A percentile compares a stretch with the other conserved stretches of the same genome.
phyloP scores from a whole-genome alignment of 1,284 basidiomycete genomes.

The Moesziomyces antarcticus region DNA sequence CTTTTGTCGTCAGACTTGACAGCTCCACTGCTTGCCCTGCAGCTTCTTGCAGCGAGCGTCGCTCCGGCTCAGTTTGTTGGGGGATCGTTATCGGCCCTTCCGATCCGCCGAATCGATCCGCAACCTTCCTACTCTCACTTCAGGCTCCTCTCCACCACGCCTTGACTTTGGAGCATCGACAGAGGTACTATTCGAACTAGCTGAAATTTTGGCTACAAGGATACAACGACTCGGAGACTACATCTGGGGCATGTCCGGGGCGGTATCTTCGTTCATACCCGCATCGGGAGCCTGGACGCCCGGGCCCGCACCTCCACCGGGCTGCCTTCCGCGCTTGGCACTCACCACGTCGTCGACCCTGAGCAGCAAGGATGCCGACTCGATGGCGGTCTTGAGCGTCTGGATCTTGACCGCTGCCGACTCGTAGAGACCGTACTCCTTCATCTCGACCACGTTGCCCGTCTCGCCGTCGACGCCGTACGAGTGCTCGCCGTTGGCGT shows the following conservation, averaged over 20 bases:
- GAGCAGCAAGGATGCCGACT: constrained; percentile 90
- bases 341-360: constrained; percentile 95
- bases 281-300: constrained; percentile 44
- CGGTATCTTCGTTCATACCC: constrained; percentile 37
- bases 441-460: constrained; percentile 96
- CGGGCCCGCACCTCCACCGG: constrained; percentile 38
- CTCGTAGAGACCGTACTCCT: constrained; percentile 90
- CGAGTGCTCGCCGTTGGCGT: constrained; percentile 87
- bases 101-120: too few relatives aligned
- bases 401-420: constrained; percentile 97
- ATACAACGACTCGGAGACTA: background rate
- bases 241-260: constrained; percentile 51
- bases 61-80: too few relatives aligned
- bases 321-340: constrained; percentile 70
- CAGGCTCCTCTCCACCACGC: too few relatives aligned
- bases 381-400: constrained; percentile 96
- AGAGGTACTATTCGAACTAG: too few relatives aligned
- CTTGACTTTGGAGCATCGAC: too few relatives aligned
- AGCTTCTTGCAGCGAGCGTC: too few relatives aligned
- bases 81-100: too few relatives aligned
- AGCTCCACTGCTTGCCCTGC: too few relatives aligned
- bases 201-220: too few relatives aligned
- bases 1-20: too few relatives aligned
- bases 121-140: too few relatives aligned
- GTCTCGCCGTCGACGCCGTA: constrained; percentile 96